Conservation (phyloP, 345 rosid genomes). For the Eutrema heterophyllum region DNA sequence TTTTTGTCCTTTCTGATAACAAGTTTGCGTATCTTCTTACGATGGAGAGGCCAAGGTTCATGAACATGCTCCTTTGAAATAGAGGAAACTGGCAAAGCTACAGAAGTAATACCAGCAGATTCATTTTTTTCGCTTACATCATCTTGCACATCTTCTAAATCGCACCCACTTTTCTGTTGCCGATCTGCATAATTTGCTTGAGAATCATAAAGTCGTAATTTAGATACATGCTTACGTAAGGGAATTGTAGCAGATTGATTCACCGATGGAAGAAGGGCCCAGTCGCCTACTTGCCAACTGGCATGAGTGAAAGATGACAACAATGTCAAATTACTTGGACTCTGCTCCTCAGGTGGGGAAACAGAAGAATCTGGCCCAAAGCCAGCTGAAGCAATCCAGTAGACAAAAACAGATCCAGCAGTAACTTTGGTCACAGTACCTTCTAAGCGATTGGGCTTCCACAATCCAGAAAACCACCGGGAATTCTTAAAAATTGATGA, state of each 20-base stretch:
- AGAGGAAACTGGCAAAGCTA: conserved; percentile 36
- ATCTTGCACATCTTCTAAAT: conserved; percentile 47
- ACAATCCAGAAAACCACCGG: conserved; percentile 76
- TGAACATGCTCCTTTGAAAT: conserved; percentile 62
- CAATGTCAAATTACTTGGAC: conserved; percentile 76
- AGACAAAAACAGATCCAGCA: conserved; percentile 77
- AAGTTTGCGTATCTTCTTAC: conserved; percentile 88
- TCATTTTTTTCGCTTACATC: conserved; percentile 42
- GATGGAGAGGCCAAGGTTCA: conserved; percentile 82
- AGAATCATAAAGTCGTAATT: conserved; percentile 47
- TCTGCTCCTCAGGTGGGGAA: conserved; percentile 91
- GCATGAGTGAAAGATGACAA: conserved; percentile 85
- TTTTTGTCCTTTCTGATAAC: conserved; percentile 78
- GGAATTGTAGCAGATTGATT: conserved; percentile 38
- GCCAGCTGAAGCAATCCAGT: conserved; percentile 97
- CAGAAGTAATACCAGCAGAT: conserved; percentile 36
- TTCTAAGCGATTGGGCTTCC: conserved; percentile 86
- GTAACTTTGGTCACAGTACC: conserved; percentile 92
- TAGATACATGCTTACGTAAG: conserved; percentile 49
- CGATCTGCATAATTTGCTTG: conserved; percentile 30
- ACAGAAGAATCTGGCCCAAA: conserved; percentile 82
- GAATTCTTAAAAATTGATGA: conserved; percentile 82
- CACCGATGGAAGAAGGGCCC: conserved; percentile 70
- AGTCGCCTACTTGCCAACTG: conserved; percentile 94
- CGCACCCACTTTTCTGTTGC: conserved; percentile 34